phyloP scores from a whole-genome alignment of 2,329 filamentous ascomycete genomes.

The Aspergillus quadricinctus region DNA sequence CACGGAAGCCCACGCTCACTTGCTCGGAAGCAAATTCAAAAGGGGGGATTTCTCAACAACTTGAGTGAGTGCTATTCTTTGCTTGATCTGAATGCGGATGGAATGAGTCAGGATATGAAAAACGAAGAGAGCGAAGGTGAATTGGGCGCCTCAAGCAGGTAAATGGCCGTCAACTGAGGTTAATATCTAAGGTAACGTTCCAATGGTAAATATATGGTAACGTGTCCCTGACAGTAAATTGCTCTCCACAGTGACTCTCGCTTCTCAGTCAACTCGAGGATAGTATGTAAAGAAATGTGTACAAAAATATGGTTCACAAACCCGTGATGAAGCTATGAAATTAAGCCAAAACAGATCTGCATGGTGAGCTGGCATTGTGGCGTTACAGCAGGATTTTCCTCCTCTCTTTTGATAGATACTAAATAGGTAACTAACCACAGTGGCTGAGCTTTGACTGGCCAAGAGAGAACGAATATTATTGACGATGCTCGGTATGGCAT shows the following conservation, averaged over 20 bases:
- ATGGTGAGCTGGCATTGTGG: background rate
- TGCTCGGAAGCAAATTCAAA: background rate
- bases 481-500: background rate
- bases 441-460: background rate
- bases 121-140: background rate
- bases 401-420: background rate
- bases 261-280: background rate
- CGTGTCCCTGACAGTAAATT: background rate
- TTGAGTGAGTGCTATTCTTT: background rate
- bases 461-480: background rate
- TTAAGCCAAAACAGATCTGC: background rate
- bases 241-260: background rate
- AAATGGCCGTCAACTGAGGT: background rate
- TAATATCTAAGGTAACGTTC: background rate
- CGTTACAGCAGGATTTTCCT: background rate
- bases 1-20: background rate
- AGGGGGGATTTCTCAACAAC: background rate
- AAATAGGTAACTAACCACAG: background rate
- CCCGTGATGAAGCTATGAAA: background rate
- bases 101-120: background rate
- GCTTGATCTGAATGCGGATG: background rate
- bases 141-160: background rate
- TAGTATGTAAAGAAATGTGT: background rate
- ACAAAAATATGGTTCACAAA: background rate
- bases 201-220: background rate